Conservation (phyloP, 768 basidiomycete species). For the Macrocybe gigantea region DNA sequence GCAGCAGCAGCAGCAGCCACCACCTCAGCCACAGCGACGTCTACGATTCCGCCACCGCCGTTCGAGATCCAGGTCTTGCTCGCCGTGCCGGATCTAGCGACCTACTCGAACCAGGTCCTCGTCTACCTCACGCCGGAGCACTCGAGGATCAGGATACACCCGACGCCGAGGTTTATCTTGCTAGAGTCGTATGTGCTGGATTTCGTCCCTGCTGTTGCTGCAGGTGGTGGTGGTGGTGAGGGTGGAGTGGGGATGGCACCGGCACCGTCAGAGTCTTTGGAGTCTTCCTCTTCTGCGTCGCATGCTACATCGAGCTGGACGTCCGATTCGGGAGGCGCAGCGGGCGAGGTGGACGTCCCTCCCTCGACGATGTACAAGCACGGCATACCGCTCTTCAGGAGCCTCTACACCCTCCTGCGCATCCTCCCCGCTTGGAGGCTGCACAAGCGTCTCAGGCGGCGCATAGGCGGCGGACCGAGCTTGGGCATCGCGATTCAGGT, state of each 20-base stretch:
- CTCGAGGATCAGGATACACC: conserved; percentile 59
- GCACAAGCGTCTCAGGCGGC: conserved; percentile 51
- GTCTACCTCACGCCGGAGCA: conserved; percentile 57
- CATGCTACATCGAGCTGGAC: no score
- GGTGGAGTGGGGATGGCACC: no score
- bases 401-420: conserved; percentile 65
- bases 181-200: conserved; percentile 66
- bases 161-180: conserved; percentile 61
- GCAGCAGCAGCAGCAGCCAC: no score
- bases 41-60: conserved; percentile 25
- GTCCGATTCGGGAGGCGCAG: no score
- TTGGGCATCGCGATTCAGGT: conserved; percentile 46
- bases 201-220: conserved; percentile 27
- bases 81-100: conserved; percentile 59
- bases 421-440: conserved; percentile 76
- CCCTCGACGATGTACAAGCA: conserved; percentile 82
- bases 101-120: conserved; percentile 54
- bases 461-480: conserved; percentile 33
- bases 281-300: no score
- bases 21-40: no score
- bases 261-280: no score
- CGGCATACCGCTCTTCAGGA: conserved; percentile 76
- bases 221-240: conserved; percentile 14
- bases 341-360: conserved; percentile 38
- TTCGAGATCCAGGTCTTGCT: conserved; percentile 69